Conservation (phyloP, 2,329 filamentous ascomycete genomes). For the Botrytis fragariae region DNA sequence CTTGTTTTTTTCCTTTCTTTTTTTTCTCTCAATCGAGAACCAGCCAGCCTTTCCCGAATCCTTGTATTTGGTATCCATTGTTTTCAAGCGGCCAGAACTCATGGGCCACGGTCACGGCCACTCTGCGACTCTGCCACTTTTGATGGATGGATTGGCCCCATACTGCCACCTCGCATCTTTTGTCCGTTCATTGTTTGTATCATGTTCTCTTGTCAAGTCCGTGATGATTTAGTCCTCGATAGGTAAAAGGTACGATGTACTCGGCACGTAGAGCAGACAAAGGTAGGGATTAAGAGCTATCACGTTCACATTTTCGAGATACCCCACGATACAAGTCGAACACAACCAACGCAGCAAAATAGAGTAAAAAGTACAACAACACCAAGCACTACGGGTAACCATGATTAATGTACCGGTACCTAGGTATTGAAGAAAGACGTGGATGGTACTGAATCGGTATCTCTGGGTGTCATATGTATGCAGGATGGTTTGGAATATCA, state of each 20-base stretch:
- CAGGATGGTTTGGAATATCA: neutral
- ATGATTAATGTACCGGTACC: neutral
- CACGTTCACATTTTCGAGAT: constrained; percentile 20
- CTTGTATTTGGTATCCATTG: neutral
- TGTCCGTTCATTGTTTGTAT: neutral
- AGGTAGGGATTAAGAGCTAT: constrained; percentile 3
- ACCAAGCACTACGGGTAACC: neutral
- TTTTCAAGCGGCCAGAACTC: constrained; percentile 5
- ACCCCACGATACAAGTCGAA: constrained; percentile 7
- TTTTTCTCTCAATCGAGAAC: neutral
- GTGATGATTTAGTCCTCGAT: neutral
- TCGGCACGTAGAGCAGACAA: neutral
- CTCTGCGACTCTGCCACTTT: constrained; percentile 15
- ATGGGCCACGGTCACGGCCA: neutral
- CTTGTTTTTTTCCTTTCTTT: neutral
- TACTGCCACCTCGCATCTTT: constrained; percentile 14
- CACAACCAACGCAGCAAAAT: constrained; percentile 20
- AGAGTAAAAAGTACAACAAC: constrained; percentile 11
- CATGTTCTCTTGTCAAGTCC: neutral
- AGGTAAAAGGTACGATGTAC: neutral
- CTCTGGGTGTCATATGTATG: neutral
- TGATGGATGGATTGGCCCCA: constrained; percentile 17
- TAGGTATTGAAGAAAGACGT: neutral
- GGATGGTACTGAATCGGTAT: too few relatives aligned
- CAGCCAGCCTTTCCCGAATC: neutral